phyloP scores from a whole-genome alignment of 176 grass and related monocot species.

The Rhynchospora tenuis region DNA sequence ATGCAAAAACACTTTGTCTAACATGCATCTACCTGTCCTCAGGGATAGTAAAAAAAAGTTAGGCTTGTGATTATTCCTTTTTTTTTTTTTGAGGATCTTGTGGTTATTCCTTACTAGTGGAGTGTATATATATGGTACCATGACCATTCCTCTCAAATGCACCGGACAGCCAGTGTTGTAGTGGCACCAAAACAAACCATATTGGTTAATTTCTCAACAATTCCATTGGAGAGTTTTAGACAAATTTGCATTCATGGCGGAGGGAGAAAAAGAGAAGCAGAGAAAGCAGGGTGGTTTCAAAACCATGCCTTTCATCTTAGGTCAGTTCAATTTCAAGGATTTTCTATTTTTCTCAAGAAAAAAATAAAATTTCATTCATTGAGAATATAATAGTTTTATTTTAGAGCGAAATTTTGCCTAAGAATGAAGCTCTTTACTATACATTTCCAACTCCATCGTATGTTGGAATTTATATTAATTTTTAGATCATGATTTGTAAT shows the following conservation, averaged over 20 bases:
- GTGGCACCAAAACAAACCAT: constrained; percentile 19
- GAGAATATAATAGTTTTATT: neutral
- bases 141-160: constrained; percentile 23
- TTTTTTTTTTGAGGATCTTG: no score
- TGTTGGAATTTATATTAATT: neutral
- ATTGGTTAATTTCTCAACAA: constrained; percentile 21
- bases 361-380: neutral
- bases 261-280: constrained; percentile 12
- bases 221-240: constrained; percentile 22
- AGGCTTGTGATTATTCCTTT: neutral
- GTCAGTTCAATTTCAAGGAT: constrained; percentile 15
- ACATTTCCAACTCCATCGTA: neutral
- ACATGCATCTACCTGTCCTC: neutral
- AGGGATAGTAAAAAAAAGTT: constrained; percentile 17
- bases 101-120: constrained; percentile 9
- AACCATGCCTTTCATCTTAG: constrained; percentile 92
- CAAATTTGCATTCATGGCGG: neutral
- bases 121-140: constrained; percentile 17
- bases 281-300: constrained; percentile 50
- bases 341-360: neutral
- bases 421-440: neutral
- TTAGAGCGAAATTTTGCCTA: neutral
- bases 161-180: neutral
- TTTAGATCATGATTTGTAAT: neutral
- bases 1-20: neutral